Conservation (phyloP, 2,329 filamentous ascomycete genomes). For the Hypoxylon sp. region DNA sequence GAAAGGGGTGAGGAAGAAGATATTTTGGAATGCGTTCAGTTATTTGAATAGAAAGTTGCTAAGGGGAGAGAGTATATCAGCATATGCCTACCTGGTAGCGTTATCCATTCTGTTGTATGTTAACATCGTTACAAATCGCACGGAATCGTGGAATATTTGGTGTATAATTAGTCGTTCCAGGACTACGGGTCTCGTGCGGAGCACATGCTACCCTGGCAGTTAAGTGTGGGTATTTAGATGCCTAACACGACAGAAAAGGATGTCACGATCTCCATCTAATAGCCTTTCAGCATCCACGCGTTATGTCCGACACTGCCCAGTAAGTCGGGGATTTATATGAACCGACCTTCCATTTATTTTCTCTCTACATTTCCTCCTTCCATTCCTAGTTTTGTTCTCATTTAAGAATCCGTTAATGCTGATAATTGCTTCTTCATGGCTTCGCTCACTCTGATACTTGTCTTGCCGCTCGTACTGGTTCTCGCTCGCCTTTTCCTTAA, state of each 20-base stretch:
- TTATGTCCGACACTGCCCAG: not conserved
- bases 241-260: not conserved
- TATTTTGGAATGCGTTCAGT: too few species aligned
- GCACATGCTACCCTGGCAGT: not conserved
- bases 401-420: not conserved
- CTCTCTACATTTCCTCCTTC: not conserved
- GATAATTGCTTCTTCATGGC: constrained; percentile 24
- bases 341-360: not conserved
- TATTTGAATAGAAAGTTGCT: too few species aligned
- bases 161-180: not conserved
- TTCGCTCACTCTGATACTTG: constrained; percentile 21
- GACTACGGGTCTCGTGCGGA: not conserved
- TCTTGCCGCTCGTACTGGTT: constrained; percentile 8
- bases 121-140: not conserved
- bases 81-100: not conserved
- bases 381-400: not conserved
- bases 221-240: not conserved
- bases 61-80: too few species aligned
- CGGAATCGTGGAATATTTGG: not conserved
- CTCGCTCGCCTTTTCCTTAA: constrained; percentile 38
- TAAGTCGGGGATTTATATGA: not conserved
- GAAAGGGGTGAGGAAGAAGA: not conserved
- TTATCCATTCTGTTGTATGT: not conserved
- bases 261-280: not conserved
- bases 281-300: not conserved